Conservation (phyloP, 202 grass and related monocot genomes). For the Setaria italica region DNA sequence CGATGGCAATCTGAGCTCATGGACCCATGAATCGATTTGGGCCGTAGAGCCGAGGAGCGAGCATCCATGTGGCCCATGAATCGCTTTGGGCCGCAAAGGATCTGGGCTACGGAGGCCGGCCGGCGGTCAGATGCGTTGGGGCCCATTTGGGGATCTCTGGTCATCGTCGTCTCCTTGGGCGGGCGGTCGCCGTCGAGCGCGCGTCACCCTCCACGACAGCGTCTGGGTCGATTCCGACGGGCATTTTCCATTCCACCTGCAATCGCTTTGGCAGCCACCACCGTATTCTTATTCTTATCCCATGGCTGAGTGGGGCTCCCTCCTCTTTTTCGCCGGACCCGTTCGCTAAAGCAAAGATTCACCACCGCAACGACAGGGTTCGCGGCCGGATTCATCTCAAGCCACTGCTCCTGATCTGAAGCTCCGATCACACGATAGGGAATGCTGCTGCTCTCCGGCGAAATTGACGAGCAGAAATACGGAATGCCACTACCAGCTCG, state of each 20-base stretch:
- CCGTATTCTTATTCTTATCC: slow-evolving; percentile 38
- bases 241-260: slow-evolving; percentile 4
- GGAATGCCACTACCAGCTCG: neutral
- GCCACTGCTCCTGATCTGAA: neutral
- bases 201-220: slow-evolving; percentile 33
- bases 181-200: slow-evolving; percentile 21
- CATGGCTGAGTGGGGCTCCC: slow-evolving; percentile 16
- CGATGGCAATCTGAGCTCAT: neutral
- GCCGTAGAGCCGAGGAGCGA: too few species aligned
- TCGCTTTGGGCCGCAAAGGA: neutral
- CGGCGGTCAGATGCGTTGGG: too few species aligned
- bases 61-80: too few species aligned
- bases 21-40: too few species aligned
- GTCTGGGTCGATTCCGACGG: neutral
- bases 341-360: neutral
- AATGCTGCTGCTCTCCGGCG: neutral
- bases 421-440: neutral
- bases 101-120: neutral
- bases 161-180: neutral
- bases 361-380: neutral
- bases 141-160: neutral
- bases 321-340: slow-evolving; percentile 19
- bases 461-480: neutral
- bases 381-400: neutral
- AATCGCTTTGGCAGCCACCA: slow-evolving; percentile 25